Base-by-base conservation (phyloP, 2,329 filamentous ascomycete species). In the Chaetomiaceae sp. region DNA sequence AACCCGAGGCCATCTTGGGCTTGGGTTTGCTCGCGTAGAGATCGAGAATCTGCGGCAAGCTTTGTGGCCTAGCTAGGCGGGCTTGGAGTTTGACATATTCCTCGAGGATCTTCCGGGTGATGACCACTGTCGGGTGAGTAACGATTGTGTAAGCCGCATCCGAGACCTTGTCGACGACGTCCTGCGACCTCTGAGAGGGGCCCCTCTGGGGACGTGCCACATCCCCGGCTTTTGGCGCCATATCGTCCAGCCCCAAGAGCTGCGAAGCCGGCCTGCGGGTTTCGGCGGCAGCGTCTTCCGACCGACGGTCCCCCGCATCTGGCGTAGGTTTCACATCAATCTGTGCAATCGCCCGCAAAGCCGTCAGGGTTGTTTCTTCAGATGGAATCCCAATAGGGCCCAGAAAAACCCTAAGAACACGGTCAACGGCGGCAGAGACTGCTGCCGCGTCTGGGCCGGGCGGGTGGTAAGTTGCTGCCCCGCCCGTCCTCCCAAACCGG, bases 21-120 rank as follows among this genome's bases (percentile, higher is more conserved):
- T 84, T 75, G 9, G 89, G 86, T 70, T 97, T 99, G 61, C 82
- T 81, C 44, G 89, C 89, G 67, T 92, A 97, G 48, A 96, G 77
- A 51, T 84, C 75, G 65, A 99, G 86, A 37, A 90, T 82, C 55
- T 85, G 80, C 6, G 92, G 90, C 57, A 97, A 81, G 40, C 87
- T 84, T 59, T 89, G 82, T 2, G 90, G 85, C 52, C 80, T 83
- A 56, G 83, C 80, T 38, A 97, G 79, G 10, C 84, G 77, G 25
- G 84, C 77, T 67, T 96, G 90, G 40, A 89, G 82, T 33, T 81
- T 76, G 57, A 95, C 84, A 69, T 96, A 97, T 61, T 80, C 69
- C 53, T 80, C 75, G 34, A 97, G 80, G 30, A 92, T 74, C 27
- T 79, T 74, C 8, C 86, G 82, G 4, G 88, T 87, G 65, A 97